Conservation (phyloP, 164 flowering plant species). For the Vitis cinerea region DNA sequence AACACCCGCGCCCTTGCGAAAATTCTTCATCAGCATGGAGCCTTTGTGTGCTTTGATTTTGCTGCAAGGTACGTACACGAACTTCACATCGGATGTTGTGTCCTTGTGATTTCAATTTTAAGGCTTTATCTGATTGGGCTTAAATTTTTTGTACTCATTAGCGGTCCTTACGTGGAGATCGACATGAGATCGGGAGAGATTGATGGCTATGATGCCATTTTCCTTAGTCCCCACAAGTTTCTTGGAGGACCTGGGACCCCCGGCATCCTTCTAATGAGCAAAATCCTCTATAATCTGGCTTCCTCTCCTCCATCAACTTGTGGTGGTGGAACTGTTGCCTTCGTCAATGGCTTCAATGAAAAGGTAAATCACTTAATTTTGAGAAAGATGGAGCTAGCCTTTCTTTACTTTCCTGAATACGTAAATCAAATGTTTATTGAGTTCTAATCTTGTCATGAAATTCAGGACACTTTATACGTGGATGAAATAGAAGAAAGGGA, state of each 20-base stretch:
- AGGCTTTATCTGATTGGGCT: not conserved
- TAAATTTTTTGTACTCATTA: not conserved
- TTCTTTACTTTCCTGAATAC: no score
- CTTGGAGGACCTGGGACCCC: conserved; percentile 82
- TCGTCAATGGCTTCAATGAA: conserved; percentile 58
- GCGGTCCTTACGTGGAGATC: conserved; percentile 43
- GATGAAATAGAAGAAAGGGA: conserved; percentile 80
- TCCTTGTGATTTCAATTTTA: no score
- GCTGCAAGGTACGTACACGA: conserved; percentile 47
- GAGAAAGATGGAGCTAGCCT: no score
- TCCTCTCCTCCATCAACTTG: conserved; percentile 69
- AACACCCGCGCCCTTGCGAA: conserved; percentile 55
- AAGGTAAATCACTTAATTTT: conserved; percentile 27
- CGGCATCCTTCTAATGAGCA: conserved; percentile 62
- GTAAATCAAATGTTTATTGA: no score
- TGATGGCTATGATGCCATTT: conserved; percentile 82
- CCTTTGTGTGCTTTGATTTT: conserved; percentile 79
- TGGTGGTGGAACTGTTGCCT: conserved; percentile 80
- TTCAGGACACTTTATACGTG: conserved; percentile 72
- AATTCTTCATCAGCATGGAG: conserved; percentile 65
- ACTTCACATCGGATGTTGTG: no score
- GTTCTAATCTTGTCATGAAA: not conserved
- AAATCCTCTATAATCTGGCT: conserved; percentile 43
- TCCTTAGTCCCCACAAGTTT: conserved; percentile 80
- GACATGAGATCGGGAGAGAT: conserved; percentile 68